phyloP scores from a whole-genome alignment of 495 filamentous ascomycete species.

The Collariella sp. region DNA sequence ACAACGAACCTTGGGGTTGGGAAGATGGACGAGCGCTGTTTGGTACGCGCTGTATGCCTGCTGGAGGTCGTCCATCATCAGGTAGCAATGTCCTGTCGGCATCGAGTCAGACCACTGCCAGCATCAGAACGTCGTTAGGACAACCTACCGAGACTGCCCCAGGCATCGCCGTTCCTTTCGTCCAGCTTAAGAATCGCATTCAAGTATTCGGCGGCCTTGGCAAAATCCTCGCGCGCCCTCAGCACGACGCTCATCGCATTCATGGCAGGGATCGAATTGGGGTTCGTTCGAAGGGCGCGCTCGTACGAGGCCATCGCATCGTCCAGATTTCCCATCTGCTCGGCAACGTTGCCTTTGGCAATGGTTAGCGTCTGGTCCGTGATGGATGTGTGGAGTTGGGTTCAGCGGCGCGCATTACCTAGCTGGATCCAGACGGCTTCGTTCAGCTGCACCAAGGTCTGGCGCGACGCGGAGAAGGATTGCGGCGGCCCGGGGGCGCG shows the following conservation, averaged over 20 bases:
- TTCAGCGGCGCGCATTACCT: constrained; percentile 43
- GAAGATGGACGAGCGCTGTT: constrained; percentile 84
- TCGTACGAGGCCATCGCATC: constrained; percentile 84
- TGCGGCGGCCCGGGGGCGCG: constrained; percentile 35
- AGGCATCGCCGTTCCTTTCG: constrained; percentile 81
- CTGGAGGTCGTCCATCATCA: constrained; percentile 99
- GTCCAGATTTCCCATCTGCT: constrained; percentile 80
- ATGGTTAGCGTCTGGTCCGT: constrained; percentile 17
- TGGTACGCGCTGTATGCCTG: constrained; percentile 98
- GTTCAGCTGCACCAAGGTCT: constrained; percentile 48
- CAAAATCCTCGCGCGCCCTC: constrained; percentile 84
- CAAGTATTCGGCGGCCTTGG: constrained; percentile 88
- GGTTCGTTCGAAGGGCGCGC: constrained; percentile 76
- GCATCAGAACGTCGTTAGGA: neutral
- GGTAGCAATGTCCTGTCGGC: constrained; percentile 78
- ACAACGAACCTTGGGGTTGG: constrained; percentile 76
- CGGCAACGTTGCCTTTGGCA: constrained; percentile 67
- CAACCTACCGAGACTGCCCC: constrained; percentile 78
- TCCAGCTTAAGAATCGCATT: constrained; percentile 89
- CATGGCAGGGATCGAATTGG: constrained; percentile 87
- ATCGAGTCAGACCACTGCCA: constrained; percentile 4
- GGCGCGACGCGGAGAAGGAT: constrained; percentile 33
- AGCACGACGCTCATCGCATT: constrained; percentile 87
- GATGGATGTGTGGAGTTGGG: neutral
- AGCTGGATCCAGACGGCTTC: constrained; percentile 92